Conservation (phyloP, 495 filamentous ascomycete genomes). For the Chlorociboria aeruginascens region DNA sequence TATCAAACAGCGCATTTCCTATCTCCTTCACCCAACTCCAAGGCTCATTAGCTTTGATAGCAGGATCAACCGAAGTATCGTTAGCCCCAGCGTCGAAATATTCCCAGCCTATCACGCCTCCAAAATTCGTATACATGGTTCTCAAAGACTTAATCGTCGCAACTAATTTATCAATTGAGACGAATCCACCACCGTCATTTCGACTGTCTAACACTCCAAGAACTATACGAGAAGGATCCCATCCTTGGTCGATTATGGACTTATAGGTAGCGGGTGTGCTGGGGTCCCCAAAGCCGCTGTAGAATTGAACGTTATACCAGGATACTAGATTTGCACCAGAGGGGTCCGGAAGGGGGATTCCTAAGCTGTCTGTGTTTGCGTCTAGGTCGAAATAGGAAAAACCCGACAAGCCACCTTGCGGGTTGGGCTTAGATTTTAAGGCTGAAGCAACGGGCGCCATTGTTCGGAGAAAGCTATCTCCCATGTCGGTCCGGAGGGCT, state of each 20-base stretch:
- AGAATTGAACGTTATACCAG: background rate
- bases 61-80: background rate
- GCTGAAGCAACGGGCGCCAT: background rate
- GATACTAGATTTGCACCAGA: background rate
- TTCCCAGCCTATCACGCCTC: background rate
- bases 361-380: background rate
- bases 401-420: background rate
- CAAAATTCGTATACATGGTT: background rate
- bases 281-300: background rate
- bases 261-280: background rate
- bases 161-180: background rate
- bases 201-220: background rate
- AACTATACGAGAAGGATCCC: background rate
- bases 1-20: background rate
- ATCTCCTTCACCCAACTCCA: background rate
- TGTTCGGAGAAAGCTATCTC: background rate
- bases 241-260: background rate
- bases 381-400: background rate
- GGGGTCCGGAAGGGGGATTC: background rate
- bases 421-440: background rate
- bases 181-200: background rate
- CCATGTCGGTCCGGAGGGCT: background rate
- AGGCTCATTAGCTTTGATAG: background rate
- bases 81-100: background rate
- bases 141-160: background rate